Base-by-base conservation (phyloP, 1,284 basidiomycete genomes). In the Trametes versicolor region DNA sequence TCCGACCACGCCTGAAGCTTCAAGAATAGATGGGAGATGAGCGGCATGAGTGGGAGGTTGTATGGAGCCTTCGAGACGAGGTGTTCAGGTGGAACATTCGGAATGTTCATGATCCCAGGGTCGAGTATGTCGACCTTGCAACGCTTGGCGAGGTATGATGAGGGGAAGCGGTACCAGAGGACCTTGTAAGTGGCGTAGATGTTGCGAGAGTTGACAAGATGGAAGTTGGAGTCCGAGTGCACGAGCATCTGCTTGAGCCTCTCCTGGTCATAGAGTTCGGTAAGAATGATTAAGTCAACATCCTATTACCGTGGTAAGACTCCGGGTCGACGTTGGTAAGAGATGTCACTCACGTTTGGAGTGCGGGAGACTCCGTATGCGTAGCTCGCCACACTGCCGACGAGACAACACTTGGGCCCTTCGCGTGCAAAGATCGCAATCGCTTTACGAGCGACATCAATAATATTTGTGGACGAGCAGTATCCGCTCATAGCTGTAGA, bases 101-200 rank as follows among this genome's bases (percentile, higher is more conserved):
- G 83, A 54, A 85, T 81, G 70, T 80, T 77, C 63, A 86, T 74
- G 7, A 75, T 70, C 0, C 82, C 81, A 0, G 84, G 83, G 19
- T 78, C 54, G 48, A 86, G 79, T 49, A 87, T 75, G 68, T 87
- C 84, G 53, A 87, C 81, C 73, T 87, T 87, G 71, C 83, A 83
- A 17, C 66, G 62, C 13, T 70, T 69, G 21, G 36, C 12, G 43
- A 27, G 8, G 61, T 48, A 36, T n/a, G n/a, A 6, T 25, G 58
- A 60, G 2, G 54, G 54, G n/a, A 80, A 67, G 17, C 72, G 69
- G 70, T 78, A 83, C 78, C 80, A 84, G 0, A 86, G 74, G 0
- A 85, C 80, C 27, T 75, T 74, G 72, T 84, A 83, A 0, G 80
- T 79, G n/a, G 81, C 81, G 2, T 51, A 51, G 15, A 75, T 77